phyloP scores from a whole-genome alignment of 129 eudicot genomes.

The Artemisia argyi region DNA sequence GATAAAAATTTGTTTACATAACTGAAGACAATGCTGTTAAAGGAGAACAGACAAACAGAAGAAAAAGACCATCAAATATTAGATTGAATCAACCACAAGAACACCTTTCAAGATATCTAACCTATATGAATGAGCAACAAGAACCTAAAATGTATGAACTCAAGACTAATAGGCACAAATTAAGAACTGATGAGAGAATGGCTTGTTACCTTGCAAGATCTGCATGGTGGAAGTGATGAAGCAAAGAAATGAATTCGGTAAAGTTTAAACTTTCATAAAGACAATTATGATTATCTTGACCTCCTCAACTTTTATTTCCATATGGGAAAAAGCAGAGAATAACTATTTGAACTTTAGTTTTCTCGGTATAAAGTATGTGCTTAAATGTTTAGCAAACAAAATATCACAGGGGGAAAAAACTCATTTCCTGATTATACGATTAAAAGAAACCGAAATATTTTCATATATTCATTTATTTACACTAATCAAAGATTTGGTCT shows the following conservation, averaged over 20 bases:
- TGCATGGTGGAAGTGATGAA: constrained; percentile 28
- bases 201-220: constrained; percentile 33
- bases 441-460: constrained; percentile 1
- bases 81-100: not conserved
- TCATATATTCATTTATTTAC: constrained; percentile 12
- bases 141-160: constrained; percentile 9
- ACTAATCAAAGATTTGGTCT: constrained; percentile 9
- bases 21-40: not conserved
- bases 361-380: constrained; percentile 21
- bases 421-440: not conserved
- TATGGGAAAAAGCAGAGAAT: constrained; percentile 33
- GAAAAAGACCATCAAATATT: constrained; percentile 8
- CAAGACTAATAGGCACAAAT: not conserved
- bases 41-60: constrained; percentile 8
- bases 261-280: constrained; percentile 27
- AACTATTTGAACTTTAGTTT: constrained; percentile 29
- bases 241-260: constrained; percentile 15
- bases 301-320: constrained; percentile 13
- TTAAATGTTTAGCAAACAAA: constrained; percentile 8
- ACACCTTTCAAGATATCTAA: constrained; percentile 7
- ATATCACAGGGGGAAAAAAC: constrained; percentile 6
- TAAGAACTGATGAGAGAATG: not conserved
- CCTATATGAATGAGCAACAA: not conserved
- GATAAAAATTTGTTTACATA: constrained; percentile 20
- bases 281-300: constrained; percentile 11